These are phyloP conservation scores for Debaryomyces coudertii DNA, from an alignment of 1,139 yeast genomes.

Conservation along the genomic window DNA sequence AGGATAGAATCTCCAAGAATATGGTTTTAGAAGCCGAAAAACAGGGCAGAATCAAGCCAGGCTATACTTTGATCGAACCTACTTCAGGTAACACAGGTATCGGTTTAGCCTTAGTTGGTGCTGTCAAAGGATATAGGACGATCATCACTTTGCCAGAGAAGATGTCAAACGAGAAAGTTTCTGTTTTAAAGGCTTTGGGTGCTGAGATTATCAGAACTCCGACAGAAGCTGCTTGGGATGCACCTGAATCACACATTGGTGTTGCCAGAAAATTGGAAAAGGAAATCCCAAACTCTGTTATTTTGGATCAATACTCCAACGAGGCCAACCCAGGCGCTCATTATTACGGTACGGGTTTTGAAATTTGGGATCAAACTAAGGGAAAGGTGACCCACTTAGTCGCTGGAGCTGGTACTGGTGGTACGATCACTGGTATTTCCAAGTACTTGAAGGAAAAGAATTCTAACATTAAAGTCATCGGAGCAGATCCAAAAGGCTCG, in stretches of 20 bases:
- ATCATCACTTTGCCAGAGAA: constrained; percentile 89
- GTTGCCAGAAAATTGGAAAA: constrained; percentile 80
- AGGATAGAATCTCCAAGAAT: constrained; percentile 65
- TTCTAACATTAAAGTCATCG: constrained; percentile 62
- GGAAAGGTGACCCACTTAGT: constrained; percentile 76
- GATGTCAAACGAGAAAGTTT: constrained; percentile 90
- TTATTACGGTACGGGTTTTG: constrained; percentile 82
- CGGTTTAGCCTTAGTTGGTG: constrained; percentile 85
- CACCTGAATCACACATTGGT: constrained; percentile 91
- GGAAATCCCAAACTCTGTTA: constrained; percentile 85
- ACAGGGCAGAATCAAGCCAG: constrained; percentile 79
- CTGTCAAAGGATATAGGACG: constrained; percentile 84
- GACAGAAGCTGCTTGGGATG: constrained; percentile 91
- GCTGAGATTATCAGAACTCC: constrained; percentile 93
- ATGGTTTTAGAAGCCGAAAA: constrained; percentile 85
- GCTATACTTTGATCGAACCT: constrained; percentile 85
- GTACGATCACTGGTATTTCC: constrained; percentile 79
- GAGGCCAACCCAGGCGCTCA: constrained; percentile 83
- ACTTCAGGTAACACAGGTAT: constrained; percentile 91
- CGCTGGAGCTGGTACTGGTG: constrained; percentile 94
- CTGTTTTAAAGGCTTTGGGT: constrained; percentile 85
- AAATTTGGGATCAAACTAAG: constrained; percentile 80
- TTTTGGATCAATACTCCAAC: constrained; percentile 82
- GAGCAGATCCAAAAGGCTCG: constrained; percentile 89
- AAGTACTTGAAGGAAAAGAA: constrained; percentile 75